A percentile compares a stretch with the other conserved stretches of the same genome.
Evolutionary conservation across 2,329 filamentous ascomycete species (phyloP).

Genomic region (Phyllosticta citrichinensis): DNA sequence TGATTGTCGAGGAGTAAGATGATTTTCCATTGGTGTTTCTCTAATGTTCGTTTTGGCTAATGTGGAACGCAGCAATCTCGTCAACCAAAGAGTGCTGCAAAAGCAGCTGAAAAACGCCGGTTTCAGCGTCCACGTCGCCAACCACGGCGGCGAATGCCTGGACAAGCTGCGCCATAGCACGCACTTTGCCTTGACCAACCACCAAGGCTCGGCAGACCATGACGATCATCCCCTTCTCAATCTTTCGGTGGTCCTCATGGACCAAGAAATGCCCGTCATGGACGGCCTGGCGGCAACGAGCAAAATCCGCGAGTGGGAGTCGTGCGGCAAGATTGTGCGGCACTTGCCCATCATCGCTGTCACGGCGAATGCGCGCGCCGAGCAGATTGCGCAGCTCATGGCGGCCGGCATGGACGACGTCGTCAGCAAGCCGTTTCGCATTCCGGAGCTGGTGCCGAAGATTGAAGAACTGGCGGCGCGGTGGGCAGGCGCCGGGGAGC

Average conservation of each 20-base stretch:
- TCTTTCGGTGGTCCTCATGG: conserved; percentile 14
- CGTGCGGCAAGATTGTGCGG: conserved; percentile 21
- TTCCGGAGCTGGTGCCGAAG: conserved; percentile 40
- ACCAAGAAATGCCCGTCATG: conserved; percentile 32
- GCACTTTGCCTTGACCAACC: conserved; percentile 28
- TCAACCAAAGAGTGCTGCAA: conserved; percentile 40
- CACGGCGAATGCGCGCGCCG: conserved; percentile 31
- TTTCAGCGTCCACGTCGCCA: conserved; percentile 37
- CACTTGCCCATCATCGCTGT: conserved; percentile 34
- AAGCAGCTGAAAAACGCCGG: conserved; percentile 41
- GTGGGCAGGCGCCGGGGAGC: background rate
- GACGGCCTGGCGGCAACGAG: conserved; percentile 30
- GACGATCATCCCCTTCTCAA: background rate
- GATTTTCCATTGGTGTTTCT: background rate
- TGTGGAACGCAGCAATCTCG: background rate
- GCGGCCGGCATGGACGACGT: conserved; percentile 38
- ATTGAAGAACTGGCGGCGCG: conserved; percentile 35
- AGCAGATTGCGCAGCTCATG: conserved; percentile 30
- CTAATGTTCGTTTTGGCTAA: background rate
- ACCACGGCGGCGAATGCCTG: conserved; percentile 41
- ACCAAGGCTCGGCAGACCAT: background rate
- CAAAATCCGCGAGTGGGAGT: conserved; percentile 27
- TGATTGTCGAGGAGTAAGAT: conserved; percentile 34
- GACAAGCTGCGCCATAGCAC: conserved; percentile 32
- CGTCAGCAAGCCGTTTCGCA: conserved; percentile 42